Base-by-base conservation (phyloP, 1,284 basidiomycete genomes). In the Cryptococcus hybrid region DNA sequence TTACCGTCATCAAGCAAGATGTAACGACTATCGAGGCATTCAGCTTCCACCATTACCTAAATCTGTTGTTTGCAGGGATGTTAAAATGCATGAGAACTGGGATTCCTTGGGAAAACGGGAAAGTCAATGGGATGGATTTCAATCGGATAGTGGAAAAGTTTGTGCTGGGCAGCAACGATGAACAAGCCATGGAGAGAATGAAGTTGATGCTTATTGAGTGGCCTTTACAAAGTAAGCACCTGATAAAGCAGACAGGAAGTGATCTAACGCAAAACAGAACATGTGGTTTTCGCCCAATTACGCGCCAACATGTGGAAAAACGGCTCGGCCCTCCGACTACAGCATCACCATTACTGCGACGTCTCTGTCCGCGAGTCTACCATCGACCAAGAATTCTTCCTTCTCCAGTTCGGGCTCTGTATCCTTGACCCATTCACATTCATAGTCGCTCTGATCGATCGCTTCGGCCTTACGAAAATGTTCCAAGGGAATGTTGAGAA, bases 231-330 rank as follows among this genome's bases (percentile, higher is more conserved):
- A 91, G 92, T 90, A 62, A 71, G 85, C 77, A 30, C 4, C 30
- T 2, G 4, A 11, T 40, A 12, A 44, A 5, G n/a, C n/a, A 13
- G 36, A n/a, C 42, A 11, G 42, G 39, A 34, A 37, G 9, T 11
- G 18, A 30, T 34, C 51, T 51, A 24, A 54, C 5, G 59, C 43
- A 15, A 13, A 4, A 5, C 51, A 75, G 72, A 69, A 56, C 71
- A 73, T 54, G 73, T 70, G 30, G 68, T 76, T 83, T 87, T 98
- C 39, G 92, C 95, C 0, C 96, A 99, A 76, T 93, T 98, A 55
- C 86, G 93, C 13, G 89, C 91, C 2, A 93, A 94, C 2, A 83
- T 98, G 18, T 99, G 96, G 96, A 94, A 97, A 54, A 99, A 99
- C 66, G 96, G 96, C 2, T 91, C 93, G 66, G 90, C 89, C 5